phyloP scores from a whole-genome alignment of 305 asterid species.

The Petunia hybrid region DNA sequence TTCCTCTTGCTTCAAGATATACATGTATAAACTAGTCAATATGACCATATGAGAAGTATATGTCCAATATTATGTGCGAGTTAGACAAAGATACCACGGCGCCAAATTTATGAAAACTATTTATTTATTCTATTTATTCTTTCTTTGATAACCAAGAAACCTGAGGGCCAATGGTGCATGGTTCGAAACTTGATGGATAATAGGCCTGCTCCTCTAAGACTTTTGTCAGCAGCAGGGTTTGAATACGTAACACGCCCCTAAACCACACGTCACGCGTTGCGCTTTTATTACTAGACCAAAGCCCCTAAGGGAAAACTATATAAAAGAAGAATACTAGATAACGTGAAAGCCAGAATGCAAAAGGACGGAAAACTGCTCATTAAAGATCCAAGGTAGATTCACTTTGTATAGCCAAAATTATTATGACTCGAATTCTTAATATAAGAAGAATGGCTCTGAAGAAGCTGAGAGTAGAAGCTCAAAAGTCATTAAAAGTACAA shows the following conservation, averaged over 20 bases:
- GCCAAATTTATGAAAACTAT: no score
- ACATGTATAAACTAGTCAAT: constrained; percentile 6
- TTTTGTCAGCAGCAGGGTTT: no score
- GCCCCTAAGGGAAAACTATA: neutral
- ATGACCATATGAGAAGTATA: neutral
- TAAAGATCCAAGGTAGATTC: neutral
- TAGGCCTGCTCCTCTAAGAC: no score
- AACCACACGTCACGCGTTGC: no score
- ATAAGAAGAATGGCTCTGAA: neutral
- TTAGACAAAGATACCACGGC: neutral
- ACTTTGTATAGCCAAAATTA: neutral
- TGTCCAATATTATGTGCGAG: neutral
- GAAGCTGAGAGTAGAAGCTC: neutral
- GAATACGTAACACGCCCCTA: no score
- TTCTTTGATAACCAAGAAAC: no score
- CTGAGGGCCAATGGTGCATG: no score
- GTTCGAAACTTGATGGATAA: no score
- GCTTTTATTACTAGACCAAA: no score
- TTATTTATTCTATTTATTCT: no score
- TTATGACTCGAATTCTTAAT: no score
- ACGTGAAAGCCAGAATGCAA: neutral
- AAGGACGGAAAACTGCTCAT: neutral
- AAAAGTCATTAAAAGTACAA: neutral
- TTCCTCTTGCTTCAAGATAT: constrained; percentile 6
- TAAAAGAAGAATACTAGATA: constrained; percentile 6